These are phyloP conservation scores for Leccinum boreale DNA, from an alignment of 768 basidiomycete species.

Conservation along the genomic window DNA sequence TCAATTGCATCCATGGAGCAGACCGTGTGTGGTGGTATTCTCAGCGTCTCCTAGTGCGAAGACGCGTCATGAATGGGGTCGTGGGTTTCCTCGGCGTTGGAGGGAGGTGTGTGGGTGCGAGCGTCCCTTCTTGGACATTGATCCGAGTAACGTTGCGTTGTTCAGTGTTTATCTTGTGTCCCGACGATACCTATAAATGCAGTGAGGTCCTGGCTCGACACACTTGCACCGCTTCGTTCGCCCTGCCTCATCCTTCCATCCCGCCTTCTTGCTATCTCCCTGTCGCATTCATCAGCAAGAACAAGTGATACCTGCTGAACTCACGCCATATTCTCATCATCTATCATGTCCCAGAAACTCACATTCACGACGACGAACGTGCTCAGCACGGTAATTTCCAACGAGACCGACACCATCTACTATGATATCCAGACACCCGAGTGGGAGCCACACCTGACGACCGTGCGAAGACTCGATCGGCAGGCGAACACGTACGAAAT, in stretches of 20 bases:
- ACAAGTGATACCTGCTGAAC: not conserved
- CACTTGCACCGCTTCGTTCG: not conserved
- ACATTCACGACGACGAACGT: slow-evolving; percentile 37
- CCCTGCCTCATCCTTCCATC: not conserved
- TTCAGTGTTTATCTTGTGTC: not conserved
- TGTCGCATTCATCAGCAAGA: not conserved
- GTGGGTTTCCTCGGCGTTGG: not conserved
- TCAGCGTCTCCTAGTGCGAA: not conserved
- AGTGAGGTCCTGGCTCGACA: not conserved
- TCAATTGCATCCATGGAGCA: not conserved
- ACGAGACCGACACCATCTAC: slow-evolving; percentile 35
- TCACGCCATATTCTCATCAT: not conserved
- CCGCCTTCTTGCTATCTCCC: not conserved
- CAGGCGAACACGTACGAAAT: slow-evolving; percentile 28
- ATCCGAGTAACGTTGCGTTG: not conserved
- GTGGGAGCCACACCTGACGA: slow-evolving; percentile 36
- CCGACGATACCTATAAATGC: not conserved
- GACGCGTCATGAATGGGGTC: not conserved
- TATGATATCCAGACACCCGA: slow-evolving; percentile 40
- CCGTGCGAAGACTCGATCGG: slow-evolving; percentile 31
- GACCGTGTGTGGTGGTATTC: not conserved
- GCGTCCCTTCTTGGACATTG: not conserved
- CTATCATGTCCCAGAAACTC: slow-evolving; percentile 30
- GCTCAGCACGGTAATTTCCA: slow-evolving; percentile 38
- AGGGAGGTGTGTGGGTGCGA: not conserved